Evolutionary conservation across 371 early-diverging fungal species (phyloP).

Genomic region (Apophysomyces elegans): DNA sequence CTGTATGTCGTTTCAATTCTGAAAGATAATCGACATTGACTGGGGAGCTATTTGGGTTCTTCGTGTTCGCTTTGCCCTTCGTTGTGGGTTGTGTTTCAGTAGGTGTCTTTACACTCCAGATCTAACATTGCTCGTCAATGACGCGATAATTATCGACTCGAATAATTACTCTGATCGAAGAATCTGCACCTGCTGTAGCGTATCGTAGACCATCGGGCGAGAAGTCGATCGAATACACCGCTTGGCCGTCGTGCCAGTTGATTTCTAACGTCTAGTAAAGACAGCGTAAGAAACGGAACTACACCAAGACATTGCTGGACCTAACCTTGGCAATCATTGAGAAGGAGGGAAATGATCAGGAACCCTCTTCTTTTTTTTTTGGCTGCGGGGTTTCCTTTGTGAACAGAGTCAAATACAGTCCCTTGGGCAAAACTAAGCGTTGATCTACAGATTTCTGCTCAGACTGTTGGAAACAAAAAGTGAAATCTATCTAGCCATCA

Average conservation of each 20-base stretch:
- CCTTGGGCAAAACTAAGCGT: too few relatives aligned
- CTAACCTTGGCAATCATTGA: conserved; percentile 10
- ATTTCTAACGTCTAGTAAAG: conserved; percentile 75
- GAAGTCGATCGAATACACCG: conserved; percentile 92
- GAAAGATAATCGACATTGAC: conserved; percentile 80
- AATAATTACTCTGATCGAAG: conserved; percentile 78
- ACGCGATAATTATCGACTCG: background rate
- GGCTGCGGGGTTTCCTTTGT: background rate
- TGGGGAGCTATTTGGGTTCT: conserved; percentile 44
- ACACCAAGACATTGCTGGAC: background rate
- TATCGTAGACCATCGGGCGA: conserved; percentile 72
- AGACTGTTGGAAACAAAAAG: too few relatives aligned
- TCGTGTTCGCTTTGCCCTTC: conserved; percentile 17
- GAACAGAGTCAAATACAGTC: too few relatives aligned
- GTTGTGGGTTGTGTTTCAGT: conserved; percentile 17
- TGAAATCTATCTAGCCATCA: too few relatives aligned
- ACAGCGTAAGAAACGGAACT: background rate
- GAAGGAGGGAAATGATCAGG: background rate
- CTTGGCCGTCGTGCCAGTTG: conserved; percentile 93
- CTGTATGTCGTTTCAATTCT: conserved; percentile 83
- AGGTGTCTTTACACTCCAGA: conserved; percentile 64
- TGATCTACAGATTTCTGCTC: too few relatives aligned
- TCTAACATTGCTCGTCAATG: conserved; percentile 41
- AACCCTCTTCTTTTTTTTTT: background rate
- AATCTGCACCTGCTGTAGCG: conserved; percentile 93